Conservation (phyloP, 371 early-diverging fungal species). For the Syncephalis fuscata region DNA sequence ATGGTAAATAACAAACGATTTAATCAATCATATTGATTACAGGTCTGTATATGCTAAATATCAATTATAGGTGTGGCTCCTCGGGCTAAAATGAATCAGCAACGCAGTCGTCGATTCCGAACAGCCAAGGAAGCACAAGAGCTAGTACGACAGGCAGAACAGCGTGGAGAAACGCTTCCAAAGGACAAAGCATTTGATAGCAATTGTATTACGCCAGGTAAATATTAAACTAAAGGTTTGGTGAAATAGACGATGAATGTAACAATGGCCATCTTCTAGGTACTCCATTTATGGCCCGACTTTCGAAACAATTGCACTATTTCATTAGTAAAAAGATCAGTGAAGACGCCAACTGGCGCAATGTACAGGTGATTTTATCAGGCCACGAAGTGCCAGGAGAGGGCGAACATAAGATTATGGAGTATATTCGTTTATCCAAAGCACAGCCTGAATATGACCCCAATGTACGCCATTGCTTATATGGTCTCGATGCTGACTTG, state of each 20-base stretch:
- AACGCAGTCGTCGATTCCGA: constrained; percentile 92
- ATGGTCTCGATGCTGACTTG: constrained; percentile 98
- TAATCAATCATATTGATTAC: constrained; percentile 58
- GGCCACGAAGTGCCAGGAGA: constrained; percentile 95
- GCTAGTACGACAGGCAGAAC: constrained; percentile 29
- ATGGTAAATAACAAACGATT: constrained; percentile 62
- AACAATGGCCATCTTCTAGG: constrained; percentile 15
- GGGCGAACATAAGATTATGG: constrained; percentile 99
- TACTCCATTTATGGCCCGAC: constrained; percentile 93
- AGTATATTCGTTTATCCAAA: constrained; percentile 81
- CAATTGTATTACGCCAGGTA: constrained; percentile 98
- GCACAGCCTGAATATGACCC: constrained; percentile 62
- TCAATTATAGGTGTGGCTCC: constrained; percentile 89
- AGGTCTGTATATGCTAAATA: constrained; percentile 50
- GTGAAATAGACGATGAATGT: neutral
- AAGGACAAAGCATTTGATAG: constrained; percentile 80
- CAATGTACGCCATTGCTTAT: constrained; percentile 88
- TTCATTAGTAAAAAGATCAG: constrained; percentile 83
- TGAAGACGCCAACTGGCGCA: constrained; percentile 81
- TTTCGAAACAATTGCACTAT: constrained; percentile 73
- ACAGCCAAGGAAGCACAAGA: constrained; percentile 80
- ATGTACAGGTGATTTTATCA: constrained; percentile 80
- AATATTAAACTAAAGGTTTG: constrained; percentile 9
- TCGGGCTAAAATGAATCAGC: constrained; percentile 99
- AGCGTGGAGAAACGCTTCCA: constrained; percentile 50